Evolutionary conservation across 305 asterid species (phyloP), one percentile per base, ranked within the genome.

Genomic region (Fraxinus ornus): DNA sequence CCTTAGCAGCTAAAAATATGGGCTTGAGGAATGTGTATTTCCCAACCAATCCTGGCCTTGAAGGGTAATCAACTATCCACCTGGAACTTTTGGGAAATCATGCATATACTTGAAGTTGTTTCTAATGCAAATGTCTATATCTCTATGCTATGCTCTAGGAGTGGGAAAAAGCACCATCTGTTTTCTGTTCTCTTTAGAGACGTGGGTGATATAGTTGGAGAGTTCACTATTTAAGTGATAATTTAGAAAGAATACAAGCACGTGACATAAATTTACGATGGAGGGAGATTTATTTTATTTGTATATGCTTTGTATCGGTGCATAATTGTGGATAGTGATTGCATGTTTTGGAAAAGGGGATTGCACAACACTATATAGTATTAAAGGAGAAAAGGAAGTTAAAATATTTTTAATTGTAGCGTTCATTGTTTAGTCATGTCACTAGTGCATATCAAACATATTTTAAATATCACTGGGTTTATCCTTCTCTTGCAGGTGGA

Each of bases 21-120:
- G 99, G 98, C 30, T 77, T 96, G 57, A 86, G 84, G 86, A 92
- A 91, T 81, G 92, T 94, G 13, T 94, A 91, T 88, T 88, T 89
- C 83, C 99, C 99, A 22, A 86, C 85, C 81, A 89, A 90, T 83
- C 98, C 98, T 37, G 95, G 99, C 83, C 89, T 93, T 81, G 97
- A 94, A 78, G 99, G 98, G 98, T 92, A 93, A 86, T 71, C 68
- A 60, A 13, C 22, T 21, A 44, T 70, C 71, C 73, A 15, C n/a
- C 13, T 70, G 30, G 35, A 60, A 13, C 13, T 72, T 60, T 62
- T 62, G 70, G 24, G 71, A 32, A 8, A 32, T 68, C 37, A 1
- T 68, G 32, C 39, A 68, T 28, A 9, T 26, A 33, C 75, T 66
- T 66, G 73, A 68, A 68, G 75, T 70, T 32, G 21, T 70, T 70